These are phyloP conservation scores for Lichtheimia hyalospora DNA, from an alignment of 371 early-diverging fungal genomes.

Conservation along the genomic window DNA sequence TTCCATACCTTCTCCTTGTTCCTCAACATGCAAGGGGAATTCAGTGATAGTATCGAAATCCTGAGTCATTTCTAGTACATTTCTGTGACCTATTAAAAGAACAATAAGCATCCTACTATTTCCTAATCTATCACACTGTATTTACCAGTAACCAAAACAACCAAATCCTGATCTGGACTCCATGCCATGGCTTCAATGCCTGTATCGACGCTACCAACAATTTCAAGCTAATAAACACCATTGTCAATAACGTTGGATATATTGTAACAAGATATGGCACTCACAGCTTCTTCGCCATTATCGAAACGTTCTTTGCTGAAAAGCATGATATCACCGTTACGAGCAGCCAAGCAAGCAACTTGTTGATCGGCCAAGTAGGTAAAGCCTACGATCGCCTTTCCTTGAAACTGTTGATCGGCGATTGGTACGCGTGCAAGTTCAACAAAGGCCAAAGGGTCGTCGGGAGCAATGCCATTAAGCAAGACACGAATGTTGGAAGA, in stretches of 20 bases:
- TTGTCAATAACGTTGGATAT: background rate
- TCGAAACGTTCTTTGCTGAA: constrained; percentile 56
- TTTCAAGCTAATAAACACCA: constrained; percentile 37
- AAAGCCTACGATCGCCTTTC: constrained; percentile 44
- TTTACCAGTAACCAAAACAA: constrained; percentile 78
- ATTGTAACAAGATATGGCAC: background rate
- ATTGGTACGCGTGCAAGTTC: constrained; percentile 19
- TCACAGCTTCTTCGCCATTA: constrained; percentile 48
- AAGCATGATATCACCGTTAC: constrained; percentile 72
- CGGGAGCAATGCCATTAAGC: constrained; percentile 25
- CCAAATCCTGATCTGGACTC: constrained; percentile 93
- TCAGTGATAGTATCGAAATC: constrained; percentile 90
- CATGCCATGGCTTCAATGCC: constrained; percentile 82
- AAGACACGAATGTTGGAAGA: constrained; percentile 15
- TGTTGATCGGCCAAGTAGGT: constrained; percentile 66
- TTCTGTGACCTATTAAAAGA: constrained; percentile 55
- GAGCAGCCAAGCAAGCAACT: constrained; percentile 63
- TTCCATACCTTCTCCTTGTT: constrained; percentile 64
- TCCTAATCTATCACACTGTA: background rate
- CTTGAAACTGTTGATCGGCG: background rate
- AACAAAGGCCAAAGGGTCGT: constrained; percentile 27
- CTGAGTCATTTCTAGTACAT: constrained; percentile 88
- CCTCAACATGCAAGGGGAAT: constrained; percentile 66
- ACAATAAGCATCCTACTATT: background rate
- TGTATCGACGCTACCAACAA: constrained; percentile 78